These are phyloP conservation scores for Phoenix dactylifera DNA, from an alignment of 176 grass and related monocot species.

Conservation along the genomic window DNA sequence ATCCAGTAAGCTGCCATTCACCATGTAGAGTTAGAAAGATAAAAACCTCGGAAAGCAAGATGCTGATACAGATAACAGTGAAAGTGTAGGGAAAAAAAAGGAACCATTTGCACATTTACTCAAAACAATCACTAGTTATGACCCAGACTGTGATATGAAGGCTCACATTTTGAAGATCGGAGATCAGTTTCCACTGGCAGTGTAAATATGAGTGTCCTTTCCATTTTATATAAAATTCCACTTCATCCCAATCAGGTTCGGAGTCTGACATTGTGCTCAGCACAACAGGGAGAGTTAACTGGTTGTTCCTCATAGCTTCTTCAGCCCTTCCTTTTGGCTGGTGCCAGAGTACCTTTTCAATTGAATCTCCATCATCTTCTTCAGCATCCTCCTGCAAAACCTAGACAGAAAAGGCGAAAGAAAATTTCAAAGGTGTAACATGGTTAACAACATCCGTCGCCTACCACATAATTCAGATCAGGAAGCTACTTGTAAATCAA, in stretches of 20 bases:
- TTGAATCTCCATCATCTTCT: conserved; percentile 76
- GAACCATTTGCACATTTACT: no score
- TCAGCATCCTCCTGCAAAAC: conserved; percentile 69
- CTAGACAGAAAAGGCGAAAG: no score
- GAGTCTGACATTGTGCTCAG: conserved; percentile 42
- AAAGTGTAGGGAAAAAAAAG: no score
- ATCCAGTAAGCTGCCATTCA: conserved; percentile 77
- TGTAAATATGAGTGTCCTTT: conserved; percentile 95
- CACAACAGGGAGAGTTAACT: conserved; percentile 65
- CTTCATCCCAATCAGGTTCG: conserved; percentile 67
- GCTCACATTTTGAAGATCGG: conserved; percentile 77
- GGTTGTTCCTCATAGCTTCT: conserved; percentile 56
- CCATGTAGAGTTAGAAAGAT: no score
- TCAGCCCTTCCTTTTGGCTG: conserved; percentile 72
- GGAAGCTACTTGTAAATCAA: no score
- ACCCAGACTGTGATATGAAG: neutral
- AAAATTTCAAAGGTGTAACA: no score
- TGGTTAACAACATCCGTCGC: no score
- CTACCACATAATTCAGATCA: no score
- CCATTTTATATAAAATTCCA: conserved; percentile 98
- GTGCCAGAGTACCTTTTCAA: conserved; percentile 96
- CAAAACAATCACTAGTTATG: no score
- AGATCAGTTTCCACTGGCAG: conserved; percentile 81
- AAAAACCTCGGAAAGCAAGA: no score
- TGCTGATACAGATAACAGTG: no score